These are phyloP conservation scores for Clitopilus passeckerianus DNA, from an alignment of 768 basidiomycete species.

Conservation along the genomic window DNA sequence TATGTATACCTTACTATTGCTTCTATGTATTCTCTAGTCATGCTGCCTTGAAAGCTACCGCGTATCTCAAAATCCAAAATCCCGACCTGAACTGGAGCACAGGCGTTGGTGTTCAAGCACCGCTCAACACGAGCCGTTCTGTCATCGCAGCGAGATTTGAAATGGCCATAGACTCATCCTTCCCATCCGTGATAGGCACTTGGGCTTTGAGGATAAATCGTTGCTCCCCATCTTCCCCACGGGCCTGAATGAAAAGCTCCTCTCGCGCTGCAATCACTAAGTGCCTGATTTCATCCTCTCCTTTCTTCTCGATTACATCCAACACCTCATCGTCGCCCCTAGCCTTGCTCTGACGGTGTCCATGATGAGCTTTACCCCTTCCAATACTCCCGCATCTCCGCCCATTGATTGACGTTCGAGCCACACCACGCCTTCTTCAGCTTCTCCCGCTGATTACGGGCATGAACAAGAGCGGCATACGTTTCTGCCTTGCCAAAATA, in stretches of 20 bases:
- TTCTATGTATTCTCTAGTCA: constrained; percentile 2
- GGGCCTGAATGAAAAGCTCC: constrained; percentile 17
- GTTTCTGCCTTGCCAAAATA: constrained; percentile 48
- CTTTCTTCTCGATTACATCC: constrained; percentile 29
- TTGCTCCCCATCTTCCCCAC: not conserved
- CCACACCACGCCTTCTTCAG: constrained; percentile 47
- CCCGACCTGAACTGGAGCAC: too few relatives aligned
- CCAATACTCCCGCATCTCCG: constrained; percentile 37
- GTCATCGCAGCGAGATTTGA: too few relatives aligned
- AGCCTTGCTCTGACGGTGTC: constrained; percentile 38
- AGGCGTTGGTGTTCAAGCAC: too few relatives aligned
- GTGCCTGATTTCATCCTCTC: constrained; percentile 31
- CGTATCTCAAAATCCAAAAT: too few relatives aligned
- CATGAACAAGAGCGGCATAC: constrained; percentile 31
- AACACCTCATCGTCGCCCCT: constrained; percentile 44
- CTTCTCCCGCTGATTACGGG: constrained; percentile 20
- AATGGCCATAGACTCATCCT: too few relatives aligned
- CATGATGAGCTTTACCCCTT: constrained; percentile 42
- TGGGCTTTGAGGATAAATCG: not conserved
- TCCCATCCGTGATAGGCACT: not conserved
- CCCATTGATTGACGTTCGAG: constrained; percentile 48
- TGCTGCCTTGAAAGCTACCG: not conserved
- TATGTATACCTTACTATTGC: not conserved
- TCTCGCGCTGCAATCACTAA: constrained; percentile 32
- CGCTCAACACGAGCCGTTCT: too few relatives aligned